A percentile compares a stretch with the other conserved stretches of the same genome.
Conservation (phyloP, 2,329 filamentous ascomycete species). For the Allantophomopsis cytisporea region DNA sequence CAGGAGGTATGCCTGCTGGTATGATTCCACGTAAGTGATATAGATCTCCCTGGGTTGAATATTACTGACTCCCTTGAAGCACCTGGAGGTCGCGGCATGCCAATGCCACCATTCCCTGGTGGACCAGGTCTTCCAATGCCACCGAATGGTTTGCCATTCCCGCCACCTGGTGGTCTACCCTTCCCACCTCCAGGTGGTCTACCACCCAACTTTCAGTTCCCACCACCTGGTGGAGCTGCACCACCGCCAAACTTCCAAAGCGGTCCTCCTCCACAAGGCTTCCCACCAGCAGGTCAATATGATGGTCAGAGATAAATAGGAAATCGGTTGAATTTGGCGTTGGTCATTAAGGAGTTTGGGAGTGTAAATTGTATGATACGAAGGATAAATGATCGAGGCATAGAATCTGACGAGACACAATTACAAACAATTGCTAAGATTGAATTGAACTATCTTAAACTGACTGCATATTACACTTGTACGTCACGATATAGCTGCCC, state of each 20-base stretch:
- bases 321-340: not conserved
- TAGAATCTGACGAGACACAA: no score
- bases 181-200: slow-evolving; percentile 30
- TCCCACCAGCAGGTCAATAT: slow-evolving; percentile 3
- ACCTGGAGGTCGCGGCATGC: slow-evolving; percentile 25
- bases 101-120: slow-evolving; percentile 11
- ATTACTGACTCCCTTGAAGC: slow-evolving; percentile 21
- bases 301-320: not conserved
- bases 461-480: no score
- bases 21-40: slow-evolving; percentile 39
- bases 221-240: slow-evolving; percentile 25
- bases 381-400: no score
- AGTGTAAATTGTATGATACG: no score
- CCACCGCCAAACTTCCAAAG: slow-evolving; percentile 24
- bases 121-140: slow-evolving; percentile 20
- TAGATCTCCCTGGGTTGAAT: not conserved
- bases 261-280: slow-evolving; percentile 22
- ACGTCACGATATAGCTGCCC: no score
- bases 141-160: slow-evolving; percentile 11
- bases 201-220: slow-evolving; percentile 36
- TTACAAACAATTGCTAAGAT: no score
- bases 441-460: no score
- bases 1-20: slow-evolving; percentile 28
- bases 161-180: slow-evolving; percentile 22
- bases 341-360: no score